Evolutionary conservation across 2,329 filamentous ascomycete genomes (phyloP).

Genomic region (Amauroascus verrucosus): DNA sequence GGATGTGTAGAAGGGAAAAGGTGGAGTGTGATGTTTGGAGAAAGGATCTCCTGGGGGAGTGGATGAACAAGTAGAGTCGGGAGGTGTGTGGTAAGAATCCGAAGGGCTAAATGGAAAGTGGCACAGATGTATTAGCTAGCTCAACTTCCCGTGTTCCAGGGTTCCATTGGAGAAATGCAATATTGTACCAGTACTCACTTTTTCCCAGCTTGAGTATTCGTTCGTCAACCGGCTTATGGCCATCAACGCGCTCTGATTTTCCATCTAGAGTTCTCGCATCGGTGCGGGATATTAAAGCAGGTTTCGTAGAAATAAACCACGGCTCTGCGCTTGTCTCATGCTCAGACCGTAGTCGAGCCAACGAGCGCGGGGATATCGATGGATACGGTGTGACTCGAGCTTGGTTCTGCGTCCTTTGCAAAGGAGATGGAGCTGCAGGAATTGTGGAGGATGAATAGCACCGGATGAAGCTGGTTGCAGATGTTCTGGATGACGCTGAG

Average conservation of each 20-base stretch:
- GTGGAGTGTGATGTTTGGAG: slow-evolving; percentile 51
- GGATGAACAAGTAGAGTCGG: slow-evolving; percentile 52
- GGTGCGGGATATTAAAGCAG: slow-evolving; percentile 9
- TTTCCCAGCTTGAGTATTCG: slow-evolving; percentile 15
- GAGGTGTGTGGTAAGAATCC: slow-evolving; percentile 51
- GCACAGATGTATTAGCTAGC: slow-evolving; percentile 4
- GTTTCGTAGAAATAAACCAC: slow-evolving; percentile 23
- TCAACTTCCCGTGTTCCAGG: too few relatives aligned
- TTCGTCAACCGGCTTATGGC: slow-evolving; percentile 14
- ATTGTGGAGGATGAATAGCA: slow-evolving; percentile 4
- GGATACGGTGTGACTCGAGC: slow-evolving; percentile 15
- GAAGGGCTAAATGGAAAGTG: slow-evolving; percentile 40
- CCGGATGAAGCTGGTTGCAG: background rate
- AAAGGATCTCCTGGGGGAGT: slow-evolving; percentile 52
- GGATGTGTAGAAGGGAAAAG: slow-evolving; percentile 52
- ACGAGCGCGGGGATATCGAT: slow-evolving; percentile 22
- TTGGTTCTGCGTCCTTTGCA: slow-evolving; percentile 4
- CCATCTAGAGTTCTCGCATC: slow-evolving; percentile 1
- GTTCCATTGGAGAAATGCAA: too few relatives aligned
- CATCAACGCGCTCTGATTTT: background rate
- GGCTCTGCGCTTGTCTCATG: slow-evolving; percentile 24
- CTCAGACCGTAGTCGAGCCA: slow-evolving; percentile 31
- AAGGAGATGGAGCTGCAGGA: slow-evolving; percentile 7
- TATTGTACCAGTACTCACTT: slow-evolving; percentile 8
- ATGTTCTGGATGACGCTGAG: background rate